Evolutionary conservation across 306 rosid genomes (phyloP).

Genomic region (Quillaja saponaria): DNA sequence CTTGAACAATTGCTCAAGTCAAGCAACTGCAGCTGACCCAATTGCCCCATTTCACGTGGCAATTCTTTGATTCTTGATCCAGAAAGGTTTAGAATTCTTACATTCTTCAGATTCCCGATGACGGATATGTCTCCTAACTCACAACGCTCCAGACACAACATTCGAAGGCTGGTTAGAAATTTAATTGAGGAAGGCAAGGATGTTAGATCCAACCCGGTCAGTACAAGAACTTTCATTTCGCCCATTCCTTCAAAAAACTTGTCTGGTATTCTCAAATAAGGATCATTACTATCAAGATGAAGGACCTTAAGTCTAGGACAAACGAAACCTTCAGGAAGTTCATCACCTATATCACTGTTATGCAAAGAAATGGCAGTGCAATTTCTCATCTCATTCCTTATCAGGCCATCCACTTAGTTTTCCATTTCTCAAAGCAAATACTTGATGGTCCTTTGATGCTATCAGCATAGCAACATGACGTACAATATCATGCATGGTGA

Average conservation of each 20-base stretch:
- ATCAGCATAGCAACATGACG: slow-evolving; percentile 23
- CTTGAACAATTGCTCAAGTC: slow-evolving; percentile 40
- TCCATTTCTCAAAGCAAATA: slow-evolving; percentile 1
- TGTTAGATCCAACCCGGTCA: slow-evolving; percentile 9
- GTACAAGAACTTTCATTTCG: slow-evolving; percentile 25
- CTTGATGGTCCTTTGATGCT: background rate
- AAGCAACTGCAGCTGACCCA: slow-evolving; percentile 36
- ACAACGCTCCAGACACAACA: slow-evolving; percentile 37
- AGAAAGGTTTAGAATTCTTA: slow-evolving; percentile 46
- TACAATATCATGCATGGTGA: slow-evolving; percentile 25
- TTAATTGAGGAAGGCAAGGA: background rate
- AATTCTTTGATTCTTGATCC: slow-evolving; percentile 30
- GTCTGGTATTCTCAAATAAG: background rate
- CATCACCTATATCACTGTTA: slow-evolving; percentile 14
- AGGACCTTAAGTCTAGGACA: slow-evolving; percentile 8
- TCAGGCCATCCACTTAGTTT: slow-evolving; percentile 29
- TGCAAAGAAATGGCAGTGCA: slow-evolving; percentile 24
- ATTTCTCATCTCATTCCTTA: slow-evolving; percentile 10
- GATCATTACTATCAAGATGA: slow-evolving; percentile 15
- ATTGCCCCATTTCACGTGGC: slow-evolving; percentile 32
- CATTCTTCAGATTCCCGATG: slow-evolving; percentile 37
- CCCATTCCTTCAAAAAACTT: slow-evolving; percentile 24
- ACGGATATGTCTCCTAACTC: slow-evolving; percentile 18
- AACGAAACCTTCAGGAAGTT: background rate
- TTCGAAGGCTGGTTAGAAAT: slow-evolving; percentile 23